Base-by-base conservation (phyloP, 345 rosid species). In the Sonneratia caseolaris region DNA sequence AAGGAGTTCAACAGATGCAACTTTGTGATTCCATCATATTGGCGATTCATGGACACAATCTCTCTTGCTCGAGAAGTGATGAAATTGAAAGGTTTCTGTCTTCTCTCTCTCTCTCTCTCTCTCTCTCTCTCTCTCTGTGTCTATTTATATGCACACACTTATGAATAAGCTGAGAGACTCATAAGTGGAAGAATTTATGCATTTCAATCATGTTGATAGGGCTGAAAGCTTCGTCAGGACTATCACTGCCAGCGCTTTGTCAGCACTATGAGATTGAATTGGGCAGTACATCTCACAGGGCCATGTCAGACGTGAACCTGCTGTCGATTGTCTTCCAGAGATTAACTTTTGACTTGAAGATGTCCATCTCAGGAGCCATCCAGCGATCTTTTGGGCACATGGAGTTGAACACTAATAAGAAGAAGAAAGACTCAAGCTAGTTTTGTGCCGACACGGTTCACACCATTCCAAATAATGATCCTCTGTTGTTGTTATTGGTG, bases 1-100 rank as follows among this genome's bases (percentile, higher is more conserved):
- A 80, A 78, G n/a, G 99, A 89, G 82, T 92, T 92, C 45, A 68
- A 71, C 35, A 97, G 99, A n/a, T 82, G 85, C 80, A 85, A 89
- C 15, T 68, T 73, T 11, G 87, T 87, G 69, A 74, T 95, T 76
- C 99, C 99, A 68, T 40, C 75, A 7, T 74, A 88, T 68, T 95
- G 98, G 98, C 37, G 79, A 42, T 88, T 90, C 71, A n/a, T 85
- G 0, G 98, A 92, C 82, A 81, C 98, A 7, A 81, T 90, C 27
- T 69, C 88, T 48, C 83, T 95, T 12, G 93, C 88, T 0, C 92
- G 93, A 11, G 85, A 89, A 76, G 18, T 81, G 72, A 68, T 81
- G 76, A 92, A 95, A 76, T 65, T 87, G 40, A 74, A 82, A 84
- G 96, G 98, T 89, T 10, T 47, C 51, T 47, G 10, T 47, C 51